Base-by-base conservation (phyloP, 23 red algal species). In the Agarophyton chilense region DNA sequence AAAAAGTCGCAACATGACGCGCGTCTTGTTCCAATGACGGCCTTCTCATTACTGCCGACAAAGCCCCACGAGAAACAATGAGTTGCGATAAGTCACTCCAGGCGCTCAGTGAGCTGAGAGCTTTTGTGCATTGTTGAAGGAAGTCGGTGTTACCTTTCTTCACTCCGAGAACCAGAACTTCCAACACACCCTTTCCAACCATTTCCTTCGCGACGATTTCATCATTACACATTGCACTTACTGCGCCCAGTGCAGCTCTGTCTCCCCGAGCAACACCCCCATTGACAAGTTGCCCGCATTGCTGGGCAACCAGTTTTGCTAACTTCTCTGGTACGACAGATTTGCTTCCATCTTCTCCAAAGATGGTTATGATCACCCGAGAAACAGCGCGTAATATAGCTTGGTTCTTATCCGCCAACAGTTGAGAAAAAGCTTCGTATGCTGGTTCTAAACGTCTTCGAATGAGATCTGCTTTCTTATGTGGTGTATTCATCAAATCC, bases 381-480 rank as follows among this genome's bases (percentile, higher is more conserved):
- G 44, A 82, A 35, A 81, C 49, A 16, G 60, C 65, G n/a, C 75
- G 52, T 21, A 60, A 60, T 18, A 91, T 64, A 28, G 52, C 77
- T 9, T 22, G 10, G 67, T 91, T 91, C 65, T 73, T 74, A 21
- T 81, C 75, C 14, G 43, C 39, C 35, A 91, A 25, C 24, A 82
- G 26, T 26, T 82, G 12, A 72, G 88, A 75, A 82, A 91, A 91
- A 10, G 45, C 76, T 71, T 52, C 21, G 74, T 72, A 91, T 28
- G 76, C 61, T 41, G 60, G 74, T 60, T 66, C 77, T 22, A 91
- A 61, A 9, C 88, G 50, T 32, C 47, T 81, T 58, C 76, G 56
- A 79, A 91, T 81, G 32, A 91, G 44, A 43, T 67, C 75, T 34
- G 88, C 88, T 33, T 91, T 91, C n/a, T 34, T 75, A 91, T 91